Conservation (phyloP, 2,329 filamentous ascomycete species). For the Rutstroemia sp. region DNA sequence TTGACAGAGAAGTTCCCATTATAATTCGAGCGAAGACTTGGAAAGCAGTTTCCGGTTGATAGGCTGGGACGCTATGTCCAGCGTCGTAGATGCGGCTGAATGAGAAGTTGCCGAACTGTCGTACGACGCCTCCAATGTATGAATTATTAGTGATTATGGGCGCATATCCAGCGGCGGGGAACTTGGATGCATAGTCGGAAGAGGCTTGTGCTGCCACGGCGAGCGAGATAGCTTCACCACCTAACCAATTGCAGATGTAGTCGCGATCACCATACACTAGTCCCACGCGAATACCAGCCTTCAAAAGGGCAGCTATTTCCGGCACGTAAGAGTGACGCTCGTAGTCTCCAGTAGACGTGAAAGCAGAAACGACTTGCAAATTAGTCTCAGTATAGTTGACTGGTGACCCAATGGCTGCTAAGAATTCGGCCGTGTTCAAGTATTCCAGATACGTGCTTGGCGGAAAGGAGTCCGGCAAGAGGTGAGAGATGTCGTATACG, state of each 20-base stretch:
- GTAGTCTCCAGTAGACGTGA: slow-evolving; percentile 49
- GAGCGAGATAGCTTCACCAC: slow-evolving; percentile 67
- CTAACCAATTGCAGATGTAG: slow-evolving; percentile 62
- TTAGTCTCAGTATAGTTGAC: slow-evolving; percentile 51
- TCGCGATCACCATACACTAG: slow-evolving; percentile 63
- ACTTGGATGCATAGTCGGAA: slow-evolving; percentile 43
- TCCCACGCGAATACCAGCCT: slow-evolving; percentile 58
- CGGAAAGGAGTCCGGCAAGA: slow-evolving; percentile 51
- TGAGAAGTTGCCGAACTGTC: slow-evolving; percentile 68
- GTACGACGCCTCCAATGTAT: slow-evolving; percentile 64
- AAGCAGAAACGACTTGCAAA: slow-evolving; percentile 38
- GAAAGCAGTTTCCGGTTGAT: slow-evolving; percentile 47
- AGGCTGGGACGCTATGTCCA: slow-evolving; percentile 54
- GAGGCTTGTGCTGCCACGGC: slow-evolving; percentile 45
- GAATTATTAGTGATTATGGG: slow-evolving; percentile 61
- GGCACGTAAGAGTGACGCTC: slow-evolving; percentile 54
- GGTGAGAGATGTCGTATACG: slow-evolving; percentile 31
- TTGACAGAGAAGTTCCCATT: slow-evolving; percentile 40
- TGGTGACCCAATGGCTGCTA: slow-evolving; percentile 53
- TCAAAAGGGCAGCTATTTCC: slow-evolving; percentile 52
- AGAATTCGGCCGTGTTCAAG: slow-evolving; percentile 54
- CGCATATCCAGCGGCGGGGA: slow-evolving; percentile 62
- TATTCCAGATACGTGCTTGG: slow-evolving; percentile 54
- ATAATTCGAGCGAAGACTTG: slow-evolving; percentile 53
- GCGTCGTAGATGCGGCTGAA: slow-evolving; percentile 61